A percentile compares a stretch with the other conserved stretches of the same genome.
Evolutionary conservation across 2,329 filamentous ascomycete genomes (phyloP).

Genomic region (Botrytis deweyae): DNA sequence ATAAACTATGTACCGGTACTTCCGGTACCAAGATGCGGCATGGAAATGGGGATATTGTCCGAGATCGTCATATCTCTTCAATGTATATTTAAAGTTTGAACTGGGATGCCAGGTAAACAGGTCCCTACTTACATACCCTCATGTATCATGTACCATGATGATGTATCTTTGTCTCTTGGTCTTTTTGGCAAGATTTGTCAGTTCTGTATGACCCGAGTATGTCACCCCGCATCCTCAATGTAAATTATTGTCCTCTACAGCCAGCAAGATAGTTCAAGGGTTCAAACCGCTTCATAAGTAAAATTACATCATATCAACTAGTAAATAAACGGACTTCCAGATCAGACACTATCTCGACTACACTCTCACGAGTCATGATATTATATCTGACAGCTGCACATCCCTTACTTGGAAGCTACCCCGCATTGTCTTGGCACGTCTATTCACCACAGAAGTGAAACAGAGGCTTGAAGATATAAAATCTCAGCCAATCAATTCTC

Average conservation of each 20-base stretch:
- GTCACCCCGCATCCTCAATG: background rate
- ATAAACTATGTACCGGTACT: background rate
- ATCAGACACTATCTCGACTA: background rate
- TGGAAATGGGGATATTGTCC: background rate
- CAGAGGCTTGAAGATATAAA: constrained; percentile 5
- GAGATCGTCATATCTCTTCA: background rate
- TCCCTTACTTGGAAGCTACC: background rate
- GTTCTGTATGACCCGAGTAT: constrained; percentile 1
- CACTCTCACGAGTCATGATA: constrained; percentile 1
- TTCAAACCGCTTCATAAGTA: background rate
- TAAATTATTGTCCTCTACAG: too few relatives aligned
- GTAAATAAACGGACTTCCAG: background rate
- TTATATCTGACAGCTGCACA: constrained; percentile 1
- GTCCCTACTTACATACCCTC: constrained; percentile 3
- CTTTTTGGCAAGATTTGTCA: background rate
- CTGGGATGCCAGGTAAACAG: background rate
- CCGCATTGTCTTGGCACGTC: constrained; percentile 8
- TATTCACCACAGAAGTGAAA: background rate
- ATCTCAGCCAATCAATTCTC: background rate
- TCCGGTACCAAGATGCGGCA: background rate
- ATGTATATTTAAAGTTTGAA: background rate
- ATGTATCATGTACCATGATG: constrained; percentile 1
- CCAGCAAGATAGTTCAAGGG: background rate
- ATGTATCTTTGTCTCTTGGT: background rate
- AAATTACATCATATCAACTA: background rate